Evolutionary conservation across 176 grass and related monocot genomes (phyloP), one percentile per base, ranked within the genome.

Genomic region (Aegilops tauschii): DNA sequence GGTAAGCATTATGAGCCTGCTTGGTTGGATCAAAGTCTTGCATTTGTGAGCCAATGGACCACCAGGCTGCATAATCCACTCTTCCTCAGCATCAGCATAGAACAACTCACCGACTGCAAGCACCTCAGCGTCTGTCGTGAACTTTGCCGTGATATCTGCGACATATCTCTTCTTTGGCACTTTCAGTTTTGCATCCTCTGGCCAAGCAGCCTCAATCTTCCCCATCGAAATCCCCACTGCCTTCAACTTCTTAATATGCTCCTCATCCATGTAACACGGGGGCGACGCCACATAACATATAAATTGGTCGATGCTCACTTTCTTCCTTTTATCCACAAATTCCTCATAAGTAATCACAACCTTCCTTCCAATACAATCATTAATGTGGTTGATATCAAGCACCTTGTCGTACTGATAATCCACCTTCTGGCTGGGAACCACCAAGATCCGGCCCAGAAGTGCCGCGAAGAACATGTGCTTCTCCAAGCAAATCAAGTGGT

Each of bases 391-490:
- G 66, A 99, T 96, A 73, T 99, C 97, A 65, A 99, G 90, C 69
- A 99, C 92, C 14, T 56, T 71, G 62, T 95, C 88, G 45, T 94
- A 99, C 35, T 89, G 84, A 40, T 94, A 96, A 87, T 99, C 97
- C 0, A 88, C 34, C 86, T 99, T 99, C 76, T 95, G 58, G 82
- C 87, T 99, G 20, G 97, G 97, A 37, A 99, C 63, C 49, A 99
- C 82, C 83, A 99, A 71, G 44, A 80, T 81, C 47, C 97, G 92
- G 42, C 91, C 87, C 4, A 99, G 97, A 14, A 99, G 85, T 2
- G 97, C 97, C 0, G 97, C 92, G 23, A 99, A 90, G 85, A 99
- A 96, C 94, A 99, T 99, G 88, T 99, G 94, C 84, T 99, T 99
- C 88, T 99, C 97, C 82, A 99, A 82, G 86, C 97, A 99, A 68